phyloP scores from a whole-genome alignment of 768 basidiomycete species.

The Clitopilus passeckerianus region DNA sequence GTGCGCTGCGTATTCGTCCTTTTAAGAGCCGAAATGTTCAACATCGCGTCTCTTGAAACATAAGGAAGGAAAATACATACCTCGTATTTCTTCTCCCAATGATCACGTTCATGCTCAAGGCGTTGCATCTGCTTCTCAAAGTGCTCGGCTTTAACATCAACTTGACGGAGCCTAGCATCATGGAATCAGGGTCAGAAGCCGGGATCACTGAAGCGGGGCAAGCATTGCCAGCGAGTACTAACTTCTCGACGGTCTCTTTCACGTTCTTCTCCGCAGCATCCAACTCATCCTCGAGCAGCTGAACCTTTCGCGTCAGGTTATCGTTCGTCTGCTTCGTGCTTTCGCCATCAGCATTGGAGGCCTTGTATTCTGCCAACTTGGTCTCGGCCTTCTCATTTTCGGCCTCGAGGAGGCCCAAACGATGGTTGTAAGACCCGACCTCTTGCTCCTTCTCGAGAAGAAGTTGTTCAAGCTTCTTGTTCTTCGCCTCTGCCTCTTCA shows the following conservation, averaged over 20 bases:
- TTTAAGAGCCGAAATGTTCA: background rate
- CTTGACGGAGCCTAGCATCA: constrained; percentile 74
- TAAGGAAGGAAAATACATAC: constrained; percentile 34
- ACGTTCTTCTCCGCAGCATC: constrained; percentile 94
- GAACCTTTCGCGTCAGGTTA: constrained; percentile 74
- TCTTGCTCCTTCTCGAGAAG: constrained; percentile 84
- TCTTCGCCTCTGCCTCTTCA: constrained; percentile 80
- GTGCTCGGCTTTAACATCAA: constrained; percentile 98
- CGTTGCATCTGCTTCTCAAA: constrained; percentile 89
- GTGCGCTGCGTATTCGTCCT: constrained; percentile 50
- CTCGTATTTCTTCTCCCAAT: constrained; percentile 94
- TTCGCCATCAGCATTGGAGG: constrained; percentile 62
- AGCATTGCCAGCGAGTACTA: constrained; percentile 25
- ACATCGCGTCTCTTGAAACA: background rate
- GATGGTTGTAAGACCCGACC: constrained; percentile 73
- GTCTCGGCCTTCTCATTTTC: constrained; percentile 70
- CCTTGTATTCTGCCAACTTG: constrained; percentile 63
- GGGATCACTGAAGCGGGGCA: constrained; percentile 5
- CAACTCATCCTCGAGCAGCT: constrained; percentile 91
- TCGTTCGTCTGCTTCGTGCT: constrained; percentile 68
- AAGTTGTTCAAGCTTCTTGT: constrained; percentile 70
- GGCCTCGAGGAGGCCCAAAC: constrained; percentile 55
- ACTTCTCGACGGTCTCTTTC: constrained; percentile 97
- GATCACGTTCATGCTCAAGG: constrained; percentile 86
- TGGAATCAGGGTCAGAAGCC: constrained; percentile 14